Base-by-base conservation (phyloP, 176 grass and related monocot genomes). In the Oryza australiensis region DNA sequence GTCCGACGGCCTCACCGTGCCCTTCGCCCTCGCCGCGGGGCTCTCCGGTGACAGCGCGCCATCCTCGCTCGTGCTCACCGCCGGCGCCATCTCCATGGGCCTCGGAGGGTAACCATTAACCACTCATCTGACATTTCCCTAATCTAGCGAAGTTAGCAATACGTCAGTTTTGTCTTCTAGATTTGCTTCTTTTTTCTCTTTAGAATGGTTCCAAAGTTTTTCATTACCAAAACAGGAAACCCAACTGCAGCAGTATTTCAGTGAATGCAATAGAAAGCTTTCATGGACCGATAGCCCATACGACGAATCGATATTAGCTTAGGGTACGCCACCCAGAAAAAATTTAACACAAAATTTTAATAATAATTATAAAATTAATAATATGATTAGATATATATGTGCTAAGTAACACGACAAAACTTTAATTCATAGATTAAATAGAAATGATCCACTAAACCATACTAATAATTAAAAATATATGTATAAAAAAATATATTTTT, bases 41-140 rank as follows among this genome's bases (percentile, higher is more conserved):
- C 91, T 97, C 73, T 97, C 91, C 80, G 91, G 91, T 63, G 91
- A 89, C 87, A 81, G 76, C 75, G 94, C 85, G 22, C 84, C 91
- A 1, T 97, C 94, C 8, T 92, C 89, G 46, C 91, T 97, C 84
- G 89, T 97, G 77, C 91, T 94, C 79, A 85, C 88, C 55, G 94
- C 91, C 43, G 94, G 94, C 69, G 91, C 94, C 68, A 94, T 94
- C 67, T 97, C 94, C 89, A 97, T 97, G 94, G 94, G 94, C 57
- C 94, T 97, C 64, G 94, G 94, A 87, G 94, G 94, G 91, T 97
- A 94, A 73, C 13, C 37, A 26, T 23, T 32, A 18, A 35, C 33
- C 64, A 8, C 14, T 37, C 3, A 5, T 48, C 30, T 15, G n/a
- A n/a, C n/a, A n/a, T n/a, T 5, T 70, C 1, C n/a, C n/a, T n/a